Evolutionary conservation across 1,284 basidiomycete genomes (phyloP).

Genomic region (Ceratobasidium sp.): DNA sequence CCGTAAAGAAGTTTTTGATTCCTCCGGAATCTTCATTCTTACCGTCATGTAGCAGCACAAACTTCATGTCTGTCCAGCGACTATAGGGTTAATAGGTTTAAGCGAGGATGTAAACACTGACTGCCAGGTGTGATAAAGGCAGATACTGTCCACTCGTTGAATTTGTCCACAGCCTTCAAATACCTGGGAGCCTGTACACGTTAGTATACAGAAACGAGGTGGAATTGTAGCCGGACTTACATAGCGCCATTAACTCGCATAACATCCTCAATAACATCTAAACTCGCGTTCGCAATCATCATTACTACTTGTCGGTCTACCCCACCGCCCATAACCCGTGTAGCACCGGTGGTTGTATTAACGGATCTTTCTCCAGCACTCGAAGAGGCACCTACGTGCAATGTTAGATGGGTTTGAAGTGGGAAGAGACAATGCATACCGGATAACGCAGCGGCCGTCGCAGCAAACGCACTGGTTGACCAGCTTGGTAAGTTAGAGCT

Average conservation of each 20-base stretch:
- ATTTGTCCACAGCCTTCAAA: conserved; percentile 91
- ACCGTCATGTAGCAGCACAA: conserved; percentile 91
- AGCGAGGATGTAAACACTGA: conserved; percentile 62
- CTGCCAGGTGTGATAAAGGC: conserved; percentile 94
- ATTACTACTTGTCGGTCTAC: conserved; percentile 93
- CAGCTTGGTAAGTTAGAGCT: conserved; percentile 84
- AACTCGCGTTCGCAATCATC: conserved; percentile 94
- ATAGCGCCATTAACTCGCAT: conserved; percentile 87
- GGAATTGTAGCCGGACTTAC: conserved; percentile 64
- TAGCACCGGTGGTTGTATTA: conserved; percentile 37
- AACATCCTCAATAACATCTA: conserved; percentile 92
- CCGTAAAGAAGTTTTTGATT: conserved; percentile 88
- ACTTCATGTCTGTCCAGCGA: conserved; percentile 79
- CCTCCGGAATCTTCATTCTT: conserved; percentile 90
- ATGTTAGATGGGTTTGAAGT: not conserved
- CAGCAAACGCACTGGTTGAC: conserved; percentile 88
- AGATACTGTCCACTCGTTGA: conserved; percentile 97
- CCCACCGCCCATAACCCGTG: conserved; percentile 68
- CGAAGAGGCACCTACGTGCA: conserved; percentile 28
- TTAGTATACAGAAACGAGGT: not conserved
- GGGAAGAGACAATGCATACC: conserved; percentile 62
- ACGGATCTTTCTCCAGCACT: conserved; percentile 37
- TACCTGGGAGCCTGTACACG: conserved; percentile 71
- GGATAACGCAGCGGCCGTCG: conserved; percentile 84
- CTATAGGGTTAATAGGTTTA: conserved; percentile 7